These are phyloP conservation scores for Euptelea pleiosperma DNA, from an alignment of 164 flowering plant species.

Conservation along the genomic window DNA sequence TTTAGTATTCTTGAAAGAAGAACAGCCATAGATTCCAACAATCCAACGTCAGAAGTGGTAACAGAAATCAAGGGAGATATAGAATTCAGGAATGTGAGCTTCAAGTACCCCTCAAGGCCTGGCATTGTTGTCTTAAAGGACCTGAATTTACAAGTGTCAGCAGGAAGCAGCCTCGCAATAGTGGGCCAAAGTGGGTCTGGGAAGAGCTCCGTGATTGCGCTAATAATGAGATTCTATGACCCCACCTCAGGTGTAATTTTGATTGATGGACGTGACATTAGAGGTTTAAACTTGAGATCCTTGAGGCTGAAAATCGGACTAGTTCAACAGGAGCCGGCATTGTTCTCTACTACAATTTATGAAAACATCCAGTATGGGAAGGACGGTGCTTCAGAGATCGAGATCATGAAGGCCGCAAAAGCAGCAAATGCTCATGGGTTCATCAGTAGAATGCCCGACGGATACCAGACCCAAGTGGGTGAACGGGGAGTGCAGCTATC, in stretches of 20 bases:
- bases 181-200: slow-evolving; percentile 92
- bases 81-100: slow-evolving; percentile 55
- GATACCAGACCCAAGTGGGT: slow-evolving; percentile 66
- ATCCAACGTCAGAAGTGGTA: slow-evolving; percentile 31
- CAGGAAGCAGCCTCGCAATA: slow-evolving; percentile 72
- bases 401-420: slow-evolving; percentile 61
- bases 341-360: slow-evolving; percentile 72
- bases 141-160: slow-evolving; percentile 38
- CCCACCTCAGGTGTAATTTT: slow-evolving; percentile 46
- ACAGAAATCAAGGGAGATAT: slow-evolving; percentile 51
- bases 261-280: slow-evolving; percentile 60
- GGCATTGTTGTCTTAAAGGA: slow-evolving; percentile 46
- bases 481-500: slow-evolving; percentile 60
- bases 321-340: slow-evolving; percentile 81
- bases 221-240: slow-evolving; percentile 71
- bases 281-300: slow-evolving; percentile 44
- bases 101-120: slow-evolving; percentile 67
- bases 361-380: slow-evolving; percentile 77
- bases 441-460: slow-evolving; percentile 66
- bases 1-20: slow-evolving; percentile 52
- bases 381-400: slow-evolving; percentile 59
- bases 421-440: slow-evolving; percentile 80
- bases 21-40: slow-evolving; percentile 46
- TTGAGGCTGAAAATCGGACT: slow-evolving; percentile 55
- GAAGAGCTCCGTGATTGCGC: slow-evolving; percentile 62